These are phyloP conservation scores for Ophiostoma angusticollis DNA, from an alignment of 2,329 filamentous ascomycete genomes.

Conservation along the genomic window DNA sequence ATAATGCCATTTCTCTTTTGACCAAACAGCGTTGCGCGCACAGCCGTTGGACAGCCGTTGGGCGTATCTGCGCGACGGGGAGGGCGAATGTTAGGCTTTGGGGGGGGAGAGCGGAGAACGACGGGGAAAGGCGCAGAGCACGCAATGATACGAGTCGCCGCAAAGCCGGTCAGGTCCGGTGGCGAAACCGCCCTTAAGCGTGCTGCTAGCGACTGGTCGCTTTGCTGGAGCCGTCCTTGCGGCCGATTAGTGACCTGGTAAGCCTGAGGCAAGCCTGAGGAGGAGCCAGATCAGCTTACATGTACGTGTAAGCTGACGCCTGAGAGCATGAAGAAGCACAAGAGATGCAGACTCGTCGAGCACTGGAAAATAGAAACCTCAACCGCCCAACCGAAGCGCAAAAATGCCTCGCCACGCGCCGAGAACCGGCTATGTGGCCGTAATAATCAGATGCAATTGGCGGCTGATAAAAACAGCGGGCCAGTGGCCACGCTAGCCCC, in stretches of 20 bases:
- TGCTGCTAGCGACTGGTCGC: too few relatives aligned
- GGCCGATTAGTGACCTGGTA: too few relatives aligned
- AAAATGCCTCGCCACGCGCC: conserved; percentile 2
- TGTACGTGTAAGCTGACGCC: too few relatives aligned
- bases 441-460: background rate
- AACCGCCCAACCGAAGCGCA: background rate
- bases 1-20: conserved; percentile 6
- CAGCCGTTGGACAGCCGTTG: conserved; percentile 1
- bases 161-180: too few relatives aligned
- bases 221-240: too few relatives aligned
- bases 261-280: too few relatives aligned
- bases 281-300: too few relatives aligned
- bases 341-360: too few relatives aligned
- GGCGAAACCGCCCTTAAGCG: too few relatives aligned
- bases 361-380: background rate
- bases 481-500: background rate
- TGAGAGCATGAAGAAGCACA: too few relatives aligned
- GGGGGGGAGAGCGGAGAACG: background rate
- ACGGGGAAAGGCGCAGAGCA: background rate
- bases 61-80: background rate
- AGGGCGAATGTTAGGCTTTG: background rate
- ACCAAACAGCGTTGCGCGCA: background rate
- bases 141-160: background rate
- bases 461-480: background rate
- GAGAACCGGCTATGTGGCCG: background rate